Evolutionary conservation across 1,284 basidiomycete species (phyloP).

Genomic region (Fistulina hepatica): DNA sequence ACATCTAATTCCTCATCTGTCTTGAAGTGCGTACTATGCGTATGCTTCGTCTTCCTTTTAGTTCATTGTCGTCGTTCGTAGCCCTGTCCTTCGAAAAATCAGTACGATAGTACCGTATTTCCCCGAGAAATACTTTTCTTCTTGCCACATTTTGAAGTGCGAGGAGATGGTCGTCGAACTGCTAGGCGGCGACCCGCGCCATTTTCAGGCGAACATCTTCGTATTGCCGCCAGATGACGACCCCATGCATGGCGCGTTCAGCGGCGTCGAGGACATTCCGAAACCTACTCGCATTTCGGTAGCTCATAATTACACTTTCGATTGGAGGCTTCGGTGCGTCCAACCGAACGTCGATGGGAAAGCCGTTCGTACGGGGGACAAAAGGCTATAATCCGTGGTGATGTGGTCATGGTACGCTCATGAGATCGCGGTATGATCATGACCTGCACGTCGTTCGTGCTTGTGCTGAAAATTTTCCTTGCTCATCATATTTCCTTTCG

Average conservation of each 20-base stretch:
- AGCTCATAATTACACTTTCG: constrained; percentile 31
- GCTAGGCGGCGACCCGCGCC: constrained; percentile 27
- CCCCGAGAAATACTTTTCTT: too few relatives aligned
- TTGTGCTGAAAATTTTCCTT: background rate
- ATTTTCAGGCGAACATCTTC: constrained; percentile 39
- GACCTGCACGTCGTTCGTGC: background rate
- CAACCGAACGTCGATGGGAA: constrained; percentile 33
- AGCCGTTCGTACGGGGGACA: constrained; percentile 26
- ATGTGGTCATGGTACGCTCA: too few relatives aligned
- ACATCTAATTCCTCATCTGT: too few relatives aligned
- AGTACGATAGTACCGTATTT: too few relatives aligned
- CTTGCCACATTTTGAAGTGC: too few relatives aligned
- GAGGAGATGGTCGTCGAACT: constrained; percentile 40
- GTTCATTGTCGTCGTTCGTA: too few relatives aligned
- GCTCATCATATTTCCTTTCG: background rate
- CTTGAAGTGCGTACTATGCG: too few relatives aligned
- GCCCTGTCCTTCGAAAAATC: too few relatives aligned
- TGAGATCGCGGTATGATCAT: background rate
- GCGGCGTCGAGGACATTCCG: constrained; percentile 24
- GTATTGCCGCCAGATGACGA: constrained; percentile 24
- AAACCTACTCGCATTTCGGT: constrained; percentile 16
- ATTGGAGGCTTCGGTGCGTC: constrained; percentile 31
- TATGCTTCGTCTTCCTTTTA: too few relatives aligned
- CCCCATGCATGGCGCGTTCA: constrained; percentile 31
- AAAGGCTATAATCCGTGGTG: constrained; percentile 20